Conservation (phyloP, 805 yeast genomes). For the Wickerhamomyces silvicola region DNA sequence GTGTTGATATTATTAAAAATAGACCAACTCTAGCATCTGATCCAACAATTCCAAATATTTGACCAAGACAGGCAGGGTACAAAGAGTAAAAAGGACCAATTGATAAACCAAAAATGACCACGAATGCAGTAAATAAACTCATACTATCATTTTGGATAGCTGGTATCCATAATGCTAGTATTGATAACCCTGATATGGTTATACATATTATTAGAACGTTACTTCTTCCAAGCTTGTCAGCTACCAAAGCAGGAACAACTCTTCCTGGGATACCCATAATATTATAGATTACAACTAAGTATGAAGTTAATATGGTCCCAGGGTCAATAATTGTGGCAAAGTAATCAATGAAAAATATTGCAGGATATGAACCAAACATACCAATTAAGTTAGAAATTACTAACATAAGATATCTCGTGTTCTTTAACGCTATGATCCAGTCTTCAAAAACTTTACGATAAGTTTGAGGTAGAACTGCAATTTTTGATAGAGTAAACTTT, state of each 20-base stretch:
- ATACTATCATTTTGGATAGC: conserved; percentile 11
- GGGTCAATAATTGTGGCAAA: conserved; percentile 16
- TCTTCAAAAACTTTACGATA: conserved; percentile 6
- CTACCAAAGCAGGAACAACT: conserved; percentile 15
- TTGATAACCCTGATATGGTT: conserved; percentile 4
- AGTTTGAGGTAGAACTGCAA: conserved; percentile 8
- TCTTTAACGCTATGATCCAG: conserved; percentile 11
- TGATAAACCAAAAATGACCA: conserved; percentile 15
- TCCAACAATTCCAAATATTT: conserved; percentile 16
- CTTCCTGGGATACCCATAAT: conserved; percentile 20
- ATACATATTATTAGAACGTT: conserved; percentile 13
- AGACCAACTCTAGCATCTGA: conserved; percentile 15
- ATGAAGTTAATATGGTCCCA: conserved; percentile 6
- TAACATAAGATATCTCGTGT: conserved; percentile 6
- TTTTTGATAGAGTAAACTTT: conserved; percentile 6
- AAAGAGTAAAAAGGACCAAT: conserved; percentile 17
- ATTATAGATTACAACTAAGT: conserved; percentile 15
- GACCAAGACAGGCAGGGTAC: conserved; percentile 18
- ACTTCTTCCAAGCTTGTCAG: conserved; percentile 17
- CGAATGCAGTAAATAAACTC: conserved; percentile 10
- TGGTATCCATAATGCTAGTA: conserved; percentile 15
- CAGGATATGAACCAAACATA: conserved; percentile 19
- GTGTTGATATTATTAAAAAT: conserved; percentile 12
- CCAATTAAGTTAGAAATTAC: conserved; percentile 13
- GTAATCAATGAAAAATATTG: conserved; percentile 20